Conservation (phyloP, 805 yeast genomes). For the Spathaspora girioi region DNA sequence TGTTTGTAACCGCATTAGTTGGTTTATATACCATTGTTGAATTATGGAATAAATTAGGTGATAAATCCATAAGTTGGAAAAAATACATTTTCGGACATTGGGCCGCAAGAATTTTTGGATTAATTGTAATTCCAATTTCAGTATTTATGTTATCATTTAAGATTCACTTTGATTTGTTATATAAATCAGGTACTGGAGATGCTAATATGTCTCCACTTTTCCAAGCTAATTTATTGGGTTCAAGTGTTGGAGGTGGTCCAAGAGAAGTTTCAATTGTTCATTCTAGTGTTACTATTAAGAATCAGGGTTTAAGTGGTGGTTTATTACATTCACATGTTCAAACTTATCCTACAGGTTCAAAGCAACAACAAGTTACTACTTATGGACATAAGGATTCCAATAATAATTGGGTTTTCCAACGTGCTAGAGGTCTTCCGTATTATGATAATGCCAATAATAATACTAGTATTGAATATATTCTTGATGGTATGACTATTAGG, state of each 20-base stretch:
- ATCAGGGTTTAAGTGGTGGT: slow-evolving; percentile 43
- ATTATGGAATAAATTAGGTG: slow-evolving; percentile 81
- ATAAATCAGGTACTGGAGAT: slow-evolving; percentile 78
- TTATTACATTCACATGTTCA: slow-evolving; percentile 46
- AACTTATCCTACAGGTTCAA: slow-evolving; percentile 44
- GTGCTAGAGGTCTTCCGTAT: slow-evolving; percentile 35
- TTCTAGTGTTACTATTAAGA: slow-evolving; percentile 37
- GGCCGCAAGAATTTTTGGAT: slow-evolving; percentile 60
- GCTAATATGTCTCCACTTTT: slow-evolving; percentile 75
- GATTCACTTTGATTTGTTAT: slow-evolving; percentile 69
- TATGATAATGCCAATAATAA: slow-evolving; percentile 30
- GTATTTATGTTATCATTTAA: slow-evolving; percentile 68
- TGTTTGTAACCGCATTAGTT: slow-evolving; percentile 80
- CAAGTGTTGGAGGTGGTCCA: slow-evolving; percentile 62
- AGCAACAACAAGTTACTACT: slow-evolving; percentile 46
- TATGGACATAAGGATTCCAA: slow-evolving; percentile 45
- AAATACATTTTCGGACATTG: slow-evolving; percentile 54
- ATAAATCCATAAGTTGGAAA: slow-evolving; percentile 47
- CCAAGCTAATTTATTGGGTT: slow-evolving; percentile 72
- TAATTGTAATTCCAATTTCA: slow-evolving; percentile 59
- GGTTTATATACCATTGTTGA: slow-evolving; percentile 89
- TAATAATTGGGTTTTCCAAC: slow-evolving; percentile 47
- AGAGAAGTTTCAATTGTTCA: slow-evolving; percentile 61
- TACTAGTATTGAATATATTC: slow-evolving; percentile 35
- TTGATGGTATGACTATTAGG: slow-evolving; percentile 61